Evolutionary conservation across 345 rosid genomes (phyloP), one percentile per base, ranked within the genome.

Genomic region (Eucalyptus sp.): DNA sequence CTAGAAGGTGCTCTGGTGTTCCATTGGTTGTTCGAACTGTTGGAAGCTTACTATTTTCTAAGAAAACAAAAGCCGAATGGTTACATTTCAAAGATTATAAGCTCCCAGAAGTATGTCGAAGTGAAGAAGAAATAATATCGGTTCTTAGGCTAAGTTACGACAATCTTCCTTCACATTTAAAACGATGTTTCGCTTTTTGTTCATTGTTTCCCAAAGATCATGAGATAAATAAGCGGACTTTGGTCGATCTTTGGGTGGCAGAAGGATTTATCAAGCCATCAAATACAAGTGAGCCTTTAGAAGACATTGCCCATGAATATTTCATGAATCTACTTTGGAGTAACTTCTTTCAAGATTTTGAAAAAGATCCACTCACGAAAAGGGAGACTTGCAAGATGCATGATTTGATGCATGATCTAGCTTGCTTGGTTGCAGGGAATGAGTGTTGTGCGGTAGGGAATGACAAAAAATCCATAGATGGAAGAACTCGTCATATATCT

Each of bases 341-440:
- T 24, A 89, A 87, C 4, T 90, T 92, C 33, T 92, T 92, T 20
- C 91, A 92, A 8, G 89, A 88, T 12, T 56, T 51, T 25, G 24
- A 9, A 41, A 15, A 46, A 15, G 89, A 91, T 81, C 1, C 1
- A 0, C 1, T 16, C 13, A 68, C 86, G 0, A 17, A 5, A n/a
- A 5, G 29, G 13, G 5, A 1, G 4, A 7, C 5, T 17, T 91
- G 88, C 62, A 90, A 87, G 49, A 88, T 91, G 91, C 92, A 89
- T 51, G 89, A 87, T 48, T 41, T 87, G 52, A 89, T 90, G 83
- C 93, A 90, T 62, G 90, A 90, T 76, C 92, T 91, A 54, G 92
- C 90, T 2, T 4, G 1, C 4, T 13, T 0, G 4, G 58, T 92
- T 14, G 87, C 90, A 2, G 54, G 84, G 17, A 16, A 12, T 3